Conservation (phyloP, 176 grass and related monocot species). For the Rhynchospora breviuscula region DNA sequence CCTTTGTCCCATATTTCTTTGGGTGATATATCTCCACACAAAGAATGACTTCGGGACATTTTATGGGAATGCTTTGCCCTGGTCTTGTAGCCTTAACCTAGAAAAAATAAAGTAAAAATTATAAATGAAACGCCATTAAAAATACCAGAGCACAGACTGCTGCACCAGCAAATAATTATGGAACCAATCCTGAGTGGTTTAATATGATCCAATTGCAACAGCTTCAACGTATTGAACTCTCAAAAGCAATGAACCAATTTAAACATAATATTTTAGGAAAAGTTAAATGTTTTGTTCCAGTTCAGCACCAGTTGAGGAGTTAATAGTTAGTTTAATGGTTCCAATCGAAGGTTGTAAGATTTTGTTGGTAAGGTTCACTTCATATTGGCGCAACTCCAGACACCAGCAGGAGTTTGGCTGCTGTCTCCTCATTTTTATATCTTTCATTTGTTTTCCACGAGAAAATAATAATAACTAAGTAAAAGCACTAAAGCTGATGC, state of each 20-base stretch:
- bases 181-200: neutral
- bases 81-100: constrained; percentile 48
- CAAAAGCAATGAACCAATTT: neutral
- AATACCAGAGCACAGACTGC: neutral
- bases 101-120: constrained; percentile 16
- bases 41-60: constrained; percentile 66
- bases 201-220: neutral
- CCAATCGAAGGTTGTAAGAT: neutral
- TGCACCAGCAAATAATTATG: neutral
- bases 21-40: constrained; percentile 79
- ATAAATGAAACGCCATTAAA: neutral
- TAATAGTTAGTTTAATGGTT: neutral
- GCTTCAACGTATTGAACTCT: neutral
- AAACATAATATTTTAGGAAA: neutral
- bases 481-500: neutral
- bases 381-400: no score
- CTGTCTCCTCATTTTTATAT: neutral
- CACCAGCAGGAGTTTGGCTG: no score
- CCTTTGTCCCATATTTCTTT: constrained; percentile 8
- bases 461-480: neutral
- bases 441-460: neutral
- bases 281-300: neutral
- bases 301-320: neutral
- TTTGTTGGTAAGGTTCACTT: no score
- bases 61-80: constrained; percentile 51